A percentile compares a stretch with the other conserved stretches of the same genome.
These are phyloP conservation scores for Borealophlyctis nickersoniae DNA, from an alignment of 192 early-diverging fungal genomes.

Conservation along the genomic window DNA sequence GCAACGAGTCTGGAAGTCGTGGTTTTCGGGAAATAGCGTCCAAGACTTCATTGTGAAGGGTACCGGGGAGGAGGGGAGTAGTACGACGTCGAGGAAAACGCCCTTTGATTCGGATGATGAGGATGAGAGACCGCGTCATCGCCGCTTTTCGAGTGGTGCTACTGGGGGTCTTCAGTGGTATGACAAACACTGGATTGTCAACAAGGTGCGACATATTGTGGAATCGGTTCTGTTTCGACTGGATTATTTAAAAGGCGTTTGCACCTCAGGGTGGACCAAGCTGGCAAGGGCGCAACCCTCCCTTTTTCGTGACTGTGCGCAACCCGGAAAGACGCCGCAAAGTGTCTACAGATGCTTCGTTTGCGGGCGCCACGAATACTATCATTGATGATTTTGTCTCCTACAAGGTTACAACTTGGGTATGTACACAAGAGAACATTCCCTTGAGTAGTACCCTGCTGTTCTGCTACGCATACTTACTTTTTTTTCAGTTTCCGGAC, in stretches of 20 bases:
- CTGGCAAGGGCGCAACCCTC: slow-evolving; percentile 7
- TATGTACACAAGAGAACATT: slow-evolving; percentile 6
- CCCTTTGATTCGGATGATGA: slow-evolving; percentile 1
- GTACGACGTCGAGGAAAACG: background rate
- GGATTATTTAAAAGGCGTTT: background rate
- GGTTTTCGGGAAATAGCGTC: slow-evolving; percentile 25
- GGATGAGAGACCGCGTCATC: background rate
- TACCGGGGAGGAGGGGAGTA: background rate
- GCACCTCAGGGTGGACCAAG: slow-evolving; percentile 8
- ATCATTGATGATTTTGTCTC: slow-evolving; percentile 20
- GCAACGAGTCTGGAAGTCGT: slow-evolving; percentile 5
- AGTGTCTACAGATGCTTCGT: slow-evolving; percentile 6
- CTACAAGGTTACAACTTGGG: slow-evolving; percentile 21
- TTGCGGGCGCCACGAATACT: background rate
- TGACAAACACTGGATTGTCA: slow-evolving; percentile 19
- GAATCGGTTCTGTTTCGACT: background rate
- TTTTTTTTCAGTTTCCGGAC: slow-evolving; percentile 15
- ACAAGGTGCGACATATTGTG: no score
- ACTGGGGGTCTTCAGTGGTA: background rate
- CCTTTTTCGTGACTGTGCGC: slow-evolving; percentile 14
- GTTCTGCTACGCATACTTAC: no score
- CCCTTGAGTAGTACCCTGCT: no score
- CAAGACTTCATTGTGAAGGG: slow-evolving; percentile 23
- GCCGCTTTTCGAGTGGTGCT: background rate
- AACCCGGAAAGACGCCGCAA: slow-evolving; percentile 14